Evolutionary conservation across 78 protist species (phyloP).

Genomic region (Dictyostelium capitatum): DNA sequence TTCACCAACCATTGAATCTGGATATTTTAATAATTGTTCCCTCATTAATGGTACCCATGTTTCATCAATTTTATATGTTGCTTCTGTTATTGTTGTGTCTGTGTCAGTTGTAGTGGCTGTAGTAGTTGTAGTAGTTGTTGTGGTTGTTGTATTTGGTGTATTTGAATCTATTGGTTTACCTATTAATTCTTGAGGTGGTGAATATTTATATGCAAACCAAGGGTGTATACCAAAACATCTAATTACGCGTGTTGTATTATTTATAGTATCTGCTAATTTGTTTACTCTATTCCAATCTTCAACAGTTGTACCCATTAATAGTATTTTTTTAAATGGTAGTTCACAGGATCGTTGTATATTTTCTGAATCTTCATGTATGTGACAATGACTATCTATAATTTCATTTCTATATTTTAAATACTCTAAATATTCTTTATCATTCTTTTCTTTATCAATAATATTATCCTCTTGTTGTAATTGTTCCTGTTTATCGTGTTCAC

Average conservation of each 20-base stretch:
- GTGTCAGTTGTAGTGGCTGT: not conserved
- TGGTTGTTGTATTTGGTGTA: not conserved
- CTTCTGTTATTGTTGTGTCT: not conserved
- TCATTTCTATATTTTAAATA: not conserved
- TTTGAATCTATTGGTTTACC: conserved; percentile 1
- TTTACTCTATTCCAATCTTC: conserved; percentile 62
- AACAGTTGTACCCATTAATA: conserved; percentile 72
- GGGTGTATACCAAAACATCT: conserved; percentile 74
- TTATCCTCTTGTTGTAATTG: not conserved
- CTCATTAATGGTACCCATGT: not conserved
- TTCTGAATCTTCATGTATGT: conserved; percentile 56
- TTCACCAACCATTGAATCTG: conserved; percentile 72
- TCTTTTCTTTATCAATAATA: not conserved
- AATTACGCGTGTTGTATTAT: not conserved
- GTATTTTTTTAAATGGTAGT: not conserved
- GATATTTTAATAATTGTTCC: conserved; percentile 3
- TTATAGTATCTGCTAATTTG: not conserved
- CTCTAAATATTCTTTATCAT: not conserved
- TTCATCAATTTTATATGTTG: not conserved
- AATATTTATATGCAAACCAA: conserved; percentile 42
- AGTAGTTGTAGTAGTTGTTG: too few relatives aligned
- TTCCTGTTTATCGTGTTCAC: not conserved
- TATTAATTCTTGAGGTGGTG: conserved; percentile 37
- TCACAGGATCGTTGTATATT: not conserved
- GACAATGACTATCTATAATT: conserved; percentile 67